These are phyloP conservation scores for Botrytis cinerea DNA, from an alignment of 2,329 filamentous ascomycete species.

Conservation along the genomic window DNA sequence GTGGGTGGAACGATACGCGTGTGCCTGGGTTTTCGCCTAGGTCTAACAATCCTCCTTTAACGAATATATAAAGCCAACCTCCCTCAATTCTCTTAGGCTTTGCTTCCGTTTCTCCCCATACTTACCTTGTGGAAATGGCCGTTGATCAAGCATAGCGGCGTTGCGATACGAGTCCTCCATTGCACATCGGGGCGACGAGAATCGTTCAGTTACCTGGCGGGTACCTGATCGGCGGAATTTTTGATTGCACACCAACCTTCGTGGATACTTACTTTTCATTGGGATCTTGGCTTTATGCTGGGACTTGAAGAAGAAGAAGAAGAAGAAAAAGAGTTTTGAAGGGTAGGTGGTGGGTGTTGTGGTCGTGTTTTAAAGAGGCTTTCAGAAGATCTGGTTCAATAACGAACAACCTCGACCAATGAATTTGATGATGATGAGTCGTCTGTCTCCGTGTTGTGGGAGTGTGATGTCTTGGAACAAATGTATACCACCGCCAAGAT, in stretches of 20 bases:
- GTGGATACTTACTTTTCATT: constrained; percentile 43
- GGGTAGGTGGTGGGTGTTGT: neutral
- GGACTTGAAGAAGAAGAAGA: constrained; percentile 42
- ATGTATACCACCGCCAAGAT: neutral
- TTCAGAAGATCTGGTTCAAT: neutral
- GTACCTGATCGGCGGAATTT: constrained; percentile 43
- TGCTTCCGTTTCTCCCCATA: constrained; percentile 40
- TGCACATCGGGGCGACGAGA: constrained; percentile 57
- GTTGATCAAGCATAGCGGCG: constrained; percentile 39
- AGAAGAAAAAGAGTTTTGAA: constrained; percentile 43
- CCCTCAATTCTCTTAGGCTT: constrained; percentile 18
- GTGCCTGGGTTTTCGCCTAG: neutral
- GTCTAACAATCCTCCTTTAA: neutral
- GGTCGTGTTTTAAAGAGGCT: neutral
- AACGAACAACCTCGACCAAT: too few species aligned
- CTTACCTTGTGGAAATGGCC: constrained; percentile 43
- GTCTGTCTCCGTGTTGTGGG: neutral
- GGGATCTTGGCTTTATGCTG: constrained; percentile 38
- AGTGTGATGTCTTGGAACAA: constrained; percentile 4
- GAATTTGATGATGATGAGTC: too few species aligned
- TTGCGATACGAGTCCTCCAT: constrained; percentile 52
- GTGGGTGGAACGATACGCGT: neutral
- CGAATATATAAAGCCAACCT: neutral
- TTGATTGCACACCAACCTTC: constrained; percentile 38
- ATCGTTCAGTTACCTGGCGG: constrained; percentile 43